Conservation (phyloP, 306 rosid species). For the Betula pendula region DNA sequence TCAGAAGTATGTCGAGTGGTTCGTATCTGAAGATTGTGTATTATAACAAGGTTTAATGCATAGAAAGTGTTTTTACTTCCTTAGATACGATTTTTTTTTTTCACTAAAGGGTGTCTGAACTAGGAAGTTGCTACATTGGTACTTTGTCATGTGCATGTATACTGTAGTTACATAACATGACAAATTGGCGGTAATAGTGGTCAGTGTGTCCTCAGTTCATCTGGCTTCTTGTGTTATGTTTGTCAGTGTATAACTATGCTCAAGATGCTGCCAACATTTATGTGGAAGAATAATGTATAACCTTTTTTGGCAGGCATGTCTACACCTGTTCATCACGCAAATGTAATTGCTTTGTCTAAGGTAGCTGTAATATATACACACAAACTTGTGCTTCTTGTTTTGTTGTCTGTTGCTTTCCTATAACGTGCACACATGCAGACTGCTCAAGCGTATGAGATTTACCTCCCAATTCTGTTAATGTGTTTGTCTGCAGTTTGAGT, state of each 20-base stretch:
- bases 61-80: background rate
- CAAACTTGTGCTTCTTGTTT: background rate
- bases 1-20: background rate
- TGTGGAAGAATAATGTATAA: slow-evolving; percentile 17
- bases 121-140: background rate
- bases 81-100: background rate
- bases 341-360: slow-evolving; percentile 78
- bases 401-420: slow-evolving; percentile 13
- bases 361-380: slow-evolving; percentile 27
- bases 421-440: slow-evolving; percentile 19
- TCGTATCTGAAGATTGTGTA: background rate
- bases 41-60: background rate
- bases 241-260: background rate
- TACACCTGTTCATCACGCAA: slow-evolving; percentile 57
- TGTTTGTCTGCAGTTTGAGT: slow-evolving; percentile 12
- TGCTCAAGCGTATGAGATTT: slow-evolving; percentile 27
- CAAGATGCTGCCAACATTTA: slow-evolving; percentile 6
- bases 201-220: background rate
- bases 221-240: background rate
- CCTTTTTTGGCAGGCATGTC: slow-evolving; percentile 53
- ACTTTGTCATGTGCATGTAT: background rate
- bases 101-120: background rate
- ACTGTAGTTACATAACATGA: background rate
- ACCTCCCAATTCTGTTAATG: slow-evolving; percentile 1
- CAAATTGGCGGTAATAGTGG: background rate